These are phyloP conservation scores for Coffea humblotiana DNA, from an alignment of 305 asterid genomes.

Conservation along the genomic window DNA sequence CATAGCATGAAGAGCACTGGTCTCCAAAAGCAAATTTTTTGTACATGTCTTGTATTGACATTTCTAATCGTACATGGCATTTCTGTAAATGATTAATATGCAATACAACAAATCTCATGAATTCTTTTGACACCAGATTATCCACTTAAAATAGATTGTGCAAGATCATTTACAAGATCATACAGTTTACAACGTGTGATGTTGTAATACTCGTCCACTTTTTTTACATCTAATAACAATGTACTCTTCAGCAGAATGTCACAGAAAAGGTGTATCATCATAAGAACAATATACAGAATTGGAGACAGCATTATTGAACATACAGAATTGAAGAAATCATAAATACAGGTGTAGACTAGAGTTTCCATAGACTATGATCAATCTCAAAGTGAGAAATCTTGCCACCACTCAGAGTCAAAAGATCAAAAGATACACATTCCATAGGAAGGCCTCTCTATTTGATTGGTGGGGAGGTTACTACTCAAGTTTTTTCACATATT, in stretches of 20 bases:
- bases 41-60: neutral
- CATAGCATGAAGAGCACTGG: neutral
- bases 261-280: neutral
- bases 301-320: too few relatives aligned
- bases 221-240: neutral
- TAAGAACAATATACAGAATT: too few relatives aligned
- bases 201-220: neutral
- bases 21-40: neutral
- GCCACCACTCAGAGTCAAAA: too few relatives aligned
- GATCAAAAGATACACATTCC: too few relatives aligned
- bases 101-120: neutral
- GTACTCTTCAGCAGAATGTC: conserved; percentile 16
- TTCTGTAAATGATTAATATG: neutral
- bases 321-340: too few relatives aligned
- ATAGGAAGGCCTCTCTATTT: too few relatives aligned
- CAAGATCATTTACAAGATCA: conserved; percentile 28
- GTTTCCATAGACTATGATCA: too few relatives aligned
- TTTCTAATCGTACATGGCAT: neutral
- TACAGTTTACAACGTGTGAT: conserved; percentile 29
- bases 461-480: too few relatives aligned
- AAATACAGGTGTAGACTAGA: too few relatives aligned
- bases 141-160: conserved; percentile 18
- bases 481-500: too few relatives aligned
- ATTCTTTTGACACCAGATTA: neutral
- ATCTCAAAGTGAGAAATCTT: too few relatives aligned